A percentile compares a stretch with the other conserved stretches of the same genome.
Conservation (phyloP, 495 filamentous ascomycete species). For the Hyaloscypha finlandica region DNA sequence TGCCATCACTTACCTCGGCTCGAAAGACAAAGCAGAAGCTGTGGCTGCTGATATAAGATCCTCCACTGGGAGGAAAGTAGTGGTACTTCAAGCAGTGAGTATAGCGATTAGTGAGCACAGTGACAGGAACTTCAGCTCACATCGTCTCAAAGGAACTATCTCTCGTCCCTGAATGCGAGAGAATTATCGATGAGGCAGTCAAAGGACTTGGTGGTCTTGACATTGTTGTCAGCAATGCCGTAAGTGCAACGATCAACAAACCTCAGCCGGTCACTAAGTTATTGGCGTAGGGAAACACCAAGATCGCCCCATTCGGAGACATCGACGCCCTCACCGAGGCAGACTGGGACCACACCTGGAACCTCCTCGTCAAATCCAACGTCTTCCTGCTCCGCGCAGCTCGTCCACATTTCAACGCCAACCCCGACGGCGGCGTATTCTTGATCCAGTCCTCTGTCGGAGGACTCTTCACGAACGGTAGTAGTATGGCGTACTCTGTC, state of each 20-base stretch:
- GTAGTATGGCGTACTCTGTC: slow-evolving; percentile 64
- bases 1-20: slow-evolving; percentile 59
- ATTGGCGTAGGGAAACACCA: slow-evolving; percentile 54
- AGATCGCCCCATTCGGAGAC: slow-evolving; percentile 59
- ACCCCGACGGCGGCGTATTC: slow-evolving; percentile 66
- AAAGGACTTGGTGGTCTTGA: slow-evolving; percentile 65
- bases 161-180: not conserved
- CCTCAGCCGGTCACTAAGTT: not conserved
- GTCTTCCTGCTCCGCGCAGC: slow-evolving; percentile 62
- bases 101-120: not conserved
- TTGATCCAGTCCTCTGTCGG: slow-evolving; percentile 67
- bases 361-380: slow-evolving; percentile 64
- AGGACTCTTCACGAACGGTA: slow-evolving; percentile 40
- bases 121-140: slow-evolving; percentile 56
- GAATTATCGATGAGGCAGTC: slow-evolving; percentile 55
- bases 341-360: slow-evolving; percentile 76
- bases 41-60: slow-evolving; percentile 52
- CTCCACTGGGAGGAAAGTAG: slow-evolving; percentile 20
- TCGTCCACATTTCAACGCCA: slow-evolving; percentile 62
- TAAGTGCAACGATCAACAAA: not conserved
- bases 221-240: slow-evolving; percentile 66
- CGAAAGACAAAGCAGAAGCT: slow-evolving; percentile 53
- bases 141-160: slow-evolving; percentile 36
- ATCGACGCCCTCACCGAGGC: slow-evolving; percentile 60
- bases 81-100: not conserved